Evolutionary conservation across 2,329 filamentous ascomycete genomes (phyloP), one percentile per base, ranked within the genome.

Genomic region (Paraphaeosphaeria minitans): DNA sequence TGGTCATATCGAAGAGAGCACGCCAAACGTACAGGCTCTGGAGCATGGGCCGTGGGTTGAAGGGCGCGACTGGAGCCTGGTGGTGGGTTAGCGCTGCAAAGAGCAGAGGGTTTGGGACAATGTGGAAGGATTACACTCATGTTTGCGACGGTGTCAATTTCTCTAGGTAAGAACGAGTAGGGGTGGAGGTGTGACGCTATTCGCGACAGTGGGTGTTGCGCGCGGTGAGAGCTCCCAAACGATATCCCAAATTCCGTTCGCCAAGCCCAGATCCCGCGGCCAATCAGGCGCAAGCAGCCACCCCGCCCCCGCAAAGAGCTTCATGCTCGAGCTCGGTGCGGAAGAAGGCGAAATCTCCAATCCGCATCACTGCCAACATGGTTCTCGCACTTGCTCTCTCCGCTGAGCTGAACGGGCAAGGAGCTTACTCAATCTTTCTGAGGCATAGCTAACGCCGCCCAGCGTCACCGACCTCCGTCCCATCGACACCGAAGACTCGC

Each of bases 11-110:
- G 41, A 24, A 33, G 33, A 6, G 49, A 6, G 31, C 10, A 5
- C 21, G 35, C 10, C 9, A 33, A 42, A 85, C 88, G 72, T 87
- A 92, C 88, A 97, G 88, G 75, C 89, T 89, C 83, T 97, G 93
- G 76, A 99, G 90, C 85, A 97, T 93, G 45, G 95, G 95, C 78
- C 94, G 92, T 75, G 95, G 95, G 85, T 99, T 99, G 74, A 98
- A 84, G 64, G 95, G 95, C 78, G 96, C 89, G 82, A 96, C 62
- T 52, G 57, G 57, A 35, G 60, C 61, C 70, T 74, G 51, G 14
- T 19, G 5, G 13, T 2, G 1, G 2, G 54, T 74, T 63, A 73
- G 68, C 60, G n/a, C 37, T 54, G 53, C 39, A 46, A 42, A 35
- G 2, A n/a, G 27, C 3, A 9, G 7, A 16, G 6, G 5, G 6